These are phyloP conservation scores for Apiospora koreana DNA, from an alignment of 2,329 filamentous ascomycete species.

Conservation along the genomic window DNA sequence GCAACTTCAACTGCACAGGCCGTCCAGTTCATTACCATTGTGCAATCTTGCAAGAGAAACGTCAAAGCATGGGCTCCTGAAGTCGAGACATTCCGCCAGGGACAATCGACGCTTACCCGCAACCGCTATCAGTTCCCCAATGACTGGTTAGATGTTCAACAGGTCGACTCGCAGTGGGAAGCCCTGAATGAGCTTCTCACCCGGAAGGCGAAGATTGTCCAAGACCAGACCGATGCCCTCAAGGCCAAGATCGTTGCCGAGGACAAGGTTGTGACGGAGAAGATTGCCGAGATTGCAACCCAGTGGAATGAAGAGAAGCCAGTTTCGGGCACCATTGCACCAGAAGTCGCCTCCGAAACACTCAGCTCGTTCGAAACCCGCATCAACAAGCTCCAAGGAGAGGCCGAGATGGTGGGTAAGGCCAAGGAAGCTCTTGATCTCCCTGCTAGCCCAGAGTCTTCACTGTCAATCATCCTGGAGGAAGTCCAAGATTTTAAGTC, in stretches of 20 bases:
- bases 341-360: constrained; percentile 82
- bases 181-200: constrained; percentile 88
- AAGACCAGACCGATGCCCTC: constrained; percentile 93
- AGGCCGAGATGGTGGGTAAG: constrained; percentile 91
- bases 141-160: constrained; percentile 94
- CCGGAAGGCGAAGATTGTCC: constrained; percentile 91
- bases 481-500: constrained; percentile 99
- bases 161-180: constrained; percentile 95
- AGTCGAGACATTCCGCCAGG: constrained; percentile 93
- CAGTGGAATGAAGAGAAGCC: constrained; percentile 98
- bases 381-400: constrained; percentile 81
- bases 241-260: constrained; percentile 94
- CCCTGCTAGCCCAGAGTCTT: constrained; percentile 75
- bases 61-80: constrained; percentile 94
- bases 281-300: constrained; percentile 78
- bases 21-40: constrained; percentile 96
- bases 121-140: constrained; percentile 91
- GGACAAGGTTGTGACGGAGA: constrained; percentile 86
- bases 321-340: constrained; percentile 89
- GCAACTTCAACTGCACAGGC: constrained; percentile 95
- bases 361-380: constrained; percentile 80
- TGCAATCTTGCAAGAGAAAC: constrained; percentile 93
- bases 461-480: constrained; percentile 83
- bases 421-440: constrained; percentile 96
- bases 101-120: constrained; percentile 86